phyloP scores from a whole-genome alignment of 192 early-diverging fungal species.

The Hyaloraphidium curvatum region DNA sequence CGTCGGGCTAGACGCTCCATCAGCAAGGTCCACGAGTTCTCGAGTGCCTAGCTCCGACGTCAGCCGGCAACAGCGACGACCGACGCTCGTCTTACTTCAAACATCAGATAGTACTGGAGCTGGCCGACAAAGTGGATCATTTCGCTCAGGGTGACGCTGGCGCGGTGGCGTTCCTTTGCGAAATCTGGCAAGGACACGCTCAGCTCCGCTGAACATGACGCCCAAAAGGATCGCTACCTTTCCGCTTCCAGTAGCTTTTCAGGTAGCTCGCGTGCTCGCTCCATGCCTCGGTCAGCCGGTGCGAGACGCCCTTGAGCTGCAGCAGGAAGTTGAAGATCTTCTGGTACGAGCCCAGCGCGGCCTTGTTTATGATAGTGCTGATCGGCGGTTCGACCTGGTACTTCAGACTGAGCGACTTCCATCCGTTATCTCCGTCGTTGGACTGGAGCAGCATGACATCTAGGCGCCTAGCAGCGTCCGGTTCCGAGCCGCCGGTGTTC shows the following conservation, averaged over 20 bases:
- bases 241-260: not conserved
- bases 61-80: too few relatives aligned
- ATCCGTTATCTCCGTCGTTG: slow-evolving; percentile 44
- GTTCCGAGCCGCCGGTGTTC: slow-evolving; percentile 69
- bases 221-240: slow-evolving; percentile 5
- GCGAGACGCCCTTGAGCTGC: slow-evolving; percentile 70
- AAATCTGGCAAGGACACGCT: slow-evolving; percentile 10
- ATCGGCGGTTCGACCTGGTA: slow-evolving; percentile 71
- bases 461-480: slow-evolving; percentile 49
- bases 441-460: slow-evolving; percentile 31
- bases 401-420: slow-evolving; percentile 84
- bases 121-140: slow-evolving; percentile 93
- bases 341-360: slow-evolving; percentile 58
- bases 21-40: not conserved
- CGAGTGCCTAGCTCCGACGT: too few relatives aligned
- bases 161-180: slow-evolving; percentile 12
- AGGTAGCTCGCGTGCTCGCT: slow-evolving; percentile 22
- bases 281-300: slow-evolving; percentile 55
- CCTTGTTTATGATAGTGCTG: slow-evolving; percentile 56
- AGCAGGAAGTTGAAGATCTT: slow-evolving; percentile 77
- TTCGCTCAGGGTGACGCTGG: slow-evolving; percentile 41
- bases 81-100: slow-evolving; percentile 75
- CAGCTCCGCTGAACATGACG: too few relatives aligned
- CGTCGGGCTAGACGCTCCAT: not conserved
- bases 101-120: slow-evolving; percentile 79